Percentiles rank a stretch among this genome's conserved stretches.
Conservation (phyloP, 305 asterid genomes). For the Fraxinus baroniana region DNA sequence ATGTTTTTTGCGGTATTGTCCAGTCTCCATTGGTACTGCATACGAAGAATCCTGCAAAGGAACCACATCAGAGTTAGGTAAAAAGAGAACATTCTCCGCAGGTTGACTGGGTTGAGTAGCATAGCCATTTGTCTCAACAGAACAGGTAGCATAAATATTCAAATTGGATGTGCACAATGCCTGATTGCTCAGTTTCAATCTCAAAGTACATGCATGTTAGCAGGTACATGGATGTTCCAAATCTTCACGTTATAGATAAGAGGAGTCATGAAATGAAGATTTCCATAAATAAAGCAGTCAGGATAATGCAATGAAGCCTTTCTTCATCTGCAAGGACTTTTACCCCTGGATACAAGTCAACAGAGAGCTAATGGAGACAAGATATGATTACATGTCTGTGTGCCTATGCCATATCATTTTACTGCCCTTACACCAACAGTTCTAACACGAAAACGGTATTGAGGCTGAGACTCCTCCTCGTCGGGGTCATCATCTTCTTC, state of each 20-base stretch:
- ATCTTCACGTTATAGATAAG: neutral
- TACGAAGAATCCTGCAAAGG: neutral
- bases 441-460: constrained; percentile 60
- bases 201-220: neutral
- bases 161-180: neutral
- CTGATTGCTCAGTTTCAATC: neutral
- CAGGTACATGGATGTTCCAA: neutral
- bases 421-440: constrained; percentile 47
- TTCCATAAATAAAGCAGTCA: neutral
- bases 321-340: neutral
- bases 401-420: constrained; percentile 19
- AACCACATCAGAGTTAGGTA: neutral
- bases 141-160: neutral
- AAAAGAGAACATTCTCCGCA: neutral
- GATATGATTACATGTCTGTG: neutral
- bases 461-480: constrained; percentile 65
- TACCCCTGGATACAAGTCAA: neutral
- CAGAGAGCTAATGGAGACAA: neutral
- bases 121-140: neutral
- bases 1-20: neutral
- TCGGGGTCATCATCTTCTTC: constrained; percentile 61
- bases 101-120: neutral
- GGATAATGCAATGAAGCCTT: neutral
- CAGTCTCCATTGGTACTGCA: neutral
- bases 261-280: neutral